Conservation (phyloP, 2,329 filamentous ascomycete species). For the Neurospora sp. region DNA sequence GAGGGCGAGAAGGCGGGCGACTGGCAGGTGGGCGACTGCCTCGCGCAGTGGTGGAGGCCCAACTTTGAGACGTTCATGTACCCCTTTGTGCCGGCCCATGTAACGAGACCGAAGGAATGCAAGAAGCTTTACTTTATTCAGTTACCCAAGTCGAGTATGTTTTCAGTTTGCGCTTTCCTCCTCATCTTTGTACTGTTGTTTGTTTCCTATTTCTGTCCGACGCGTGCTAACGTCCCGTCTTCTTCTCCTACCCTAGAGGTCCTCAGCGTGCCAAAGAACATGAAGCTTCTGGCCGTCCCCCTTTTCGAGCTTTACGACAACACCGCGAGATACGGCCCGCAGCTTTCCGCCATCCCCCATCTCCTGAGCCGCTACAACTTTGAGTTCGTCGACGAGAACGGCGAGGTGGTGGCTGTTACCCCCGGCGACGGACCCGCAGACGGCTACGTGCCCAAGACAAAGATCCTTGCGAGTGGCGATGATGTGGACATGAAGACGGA, state of each 20-base stretch:
- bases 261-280: constrained; percentile 95
- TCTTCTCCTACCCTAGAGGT: constrained; percentile 51
- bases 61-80: constrained; percentile 99
- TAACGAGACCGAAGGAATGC: constrained; percentile 94
- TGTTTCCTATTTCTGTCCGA: neutral
- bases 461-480: constrained; percentile 53
- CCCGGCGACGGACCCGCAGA: constrained; percentile 52
- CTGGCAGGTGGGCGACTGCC: constrained; percentile 89
- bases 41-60: constrained; percentile 97
- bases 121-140: constrained; percentile 99
- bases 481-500: constrained; percentile 52
- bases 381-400: constrained; percentile 90
- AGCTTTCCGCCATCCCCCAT: constrained; percentile 92
- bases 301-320: constrained; percentile 98
- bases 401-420: constrained; percentile 75
- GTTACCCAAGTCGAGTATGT: constrained; percentile 77
- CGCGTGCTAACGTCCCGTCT: constrained; percentile 12
- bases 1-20: constrained; percentile 77
- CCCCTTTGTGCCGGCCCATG: constrained; percentile 91
- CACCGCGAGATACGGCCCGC: constrained; percentile 85
- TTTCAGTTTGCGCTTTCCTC: neutral
- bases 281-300: constrained; percentile 96
- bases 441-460: constrained; percentile 51
- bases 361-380: constrained; percentile 93
- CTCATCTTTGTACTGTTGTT: too few relatives aligned